phyloP scores from a whole-genome alignment of 2,329 filamentous ascomycete genomes.

The Cryphonectria japonica region DNA sequence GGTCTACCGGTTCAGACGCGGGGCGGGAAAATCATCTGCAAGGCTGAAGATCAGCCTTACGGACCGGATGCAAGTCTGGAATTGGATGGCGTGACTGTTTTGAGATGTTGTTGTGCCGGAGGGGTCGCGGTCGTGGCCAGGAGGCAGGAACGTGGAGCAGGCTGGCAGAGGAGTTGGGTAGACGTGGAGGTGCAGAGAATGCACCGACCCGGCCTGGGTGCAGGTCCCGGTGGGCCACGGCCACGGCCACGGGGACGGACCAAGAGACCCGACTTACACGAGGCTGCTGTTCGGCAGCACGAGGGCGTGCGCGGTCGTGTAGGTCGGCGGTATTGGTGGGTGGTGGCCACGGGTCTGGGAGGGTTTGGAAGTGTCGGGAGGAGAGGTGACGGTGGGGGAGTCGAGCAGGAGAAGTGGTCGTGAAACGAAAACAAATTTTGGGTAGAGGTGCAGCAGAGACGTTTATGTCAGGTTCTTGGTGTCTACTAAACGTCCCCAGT shows the following conservation, averaged over 20 bases:
- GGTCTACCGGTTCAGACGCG: constrained; percentile 29
- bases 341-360: constrained; percentile 9
- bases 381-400: constrained; percentile 20
- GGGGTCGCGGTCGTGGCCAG: constrained; percentile 21
- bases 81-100: constrained; percentile 35
- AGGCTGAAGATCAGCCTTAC: constrained; percentile 46
- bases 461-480: constrained; percentile 10
- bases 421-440: constrained; percentile 31
- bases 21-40: constrained; percentile 42
- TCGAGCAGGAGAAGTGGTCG: constrained; percentile 29
- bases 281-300: constrained; percentile 28
- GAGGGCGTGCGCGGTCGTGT: constrained; percentile 13
- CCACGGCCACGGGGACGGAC: constrained; percentile 19
- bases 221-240: constrained; percentile 27
- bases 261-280: constrained; percentile 29
- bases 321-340: constrained; percentile 16
- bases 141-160: constrained; percentile 28
- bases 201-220: constrained; percentile 29
- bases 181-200: constrained; percentile 31
- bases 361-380: constrained; percentile 19
- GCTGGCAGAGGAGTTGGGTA: constrained; percentile 23
- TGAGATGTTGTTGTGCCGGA: constrained; percentile 33
- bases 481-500: not conserved
- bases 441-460: constrained; percentile 24
- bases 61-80: constrained; percentile 34